Conservation (phyloP, 495 filamentous ascomycete species). For the Ramalina peruviana region DNA sequence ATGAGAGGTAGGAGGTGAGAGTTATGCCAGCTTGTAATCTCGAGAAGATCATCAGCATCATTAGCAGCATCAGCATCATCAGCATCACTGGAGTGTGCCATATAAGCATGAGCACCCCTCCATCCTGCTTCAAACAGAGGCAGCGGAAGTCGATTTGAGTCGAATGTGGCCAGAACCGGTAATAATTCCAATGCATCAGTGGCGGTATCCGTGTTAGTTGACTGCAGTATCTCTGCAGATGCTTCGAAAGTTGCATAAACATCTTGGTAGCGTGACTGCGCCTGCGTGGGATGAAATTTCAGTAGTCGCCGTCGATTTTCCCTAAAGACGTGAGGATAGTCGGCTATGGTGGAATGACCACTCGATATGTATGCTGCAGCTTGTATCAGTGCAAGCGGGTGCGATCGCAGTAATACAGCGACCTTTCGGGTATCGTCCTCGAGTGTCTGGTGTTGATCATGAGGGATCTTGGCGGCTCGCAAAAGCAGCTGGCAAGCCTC, state of each 20-base stretch:
- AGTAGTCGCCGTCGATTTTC: not conserved
- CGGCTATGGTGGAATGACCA: not conserved
- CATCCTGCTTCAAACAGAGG: not conserved
- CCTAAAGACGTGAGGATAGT: not conserved
- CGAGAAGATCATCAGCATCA: too few relatives aligned
- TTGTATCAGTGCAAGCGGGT: conserved; percentile 7
- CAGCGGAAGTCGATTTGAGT: not conserved
- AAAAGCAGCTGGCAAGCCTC: conserved; percentile 23
- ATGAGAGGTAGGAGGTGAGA: not conserved
- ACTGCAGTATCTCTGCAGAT: conserved; percentile 14
- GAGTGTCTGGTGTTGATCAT: not conserved
- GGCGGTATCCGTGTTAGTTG: not conserved
- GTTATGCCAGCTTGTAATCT: too few relatives aligned
- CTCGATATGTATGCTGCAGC: conserved; percentile 2
- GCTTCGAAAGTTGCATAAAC: conserved; percentile 23
- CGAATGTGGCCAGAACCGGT: conserved; percentile 15
- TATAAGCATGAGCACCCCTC: too few relatives aligned
- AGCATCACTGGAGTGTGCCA: too few relatives aligned
- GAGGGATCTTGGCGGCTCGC: conserved; percentile 6
- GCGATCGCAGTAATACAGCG: not conserved
- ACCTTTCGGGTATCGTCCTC: not conserved
- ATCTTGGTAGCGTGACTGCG: conserved; percentile 6
- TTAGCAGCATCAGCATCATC: too few relatives aligned
- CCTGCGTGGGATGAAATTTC: not conserved
- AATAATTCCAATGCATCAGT: conserved; percentile 17